A percentile compares a stretch with the other conserved stretches of the same genome.
phyloP scores from a whole-genome alignment of 176 grass and related monocot genomes.

The Pontederia crassipes region DNA sequence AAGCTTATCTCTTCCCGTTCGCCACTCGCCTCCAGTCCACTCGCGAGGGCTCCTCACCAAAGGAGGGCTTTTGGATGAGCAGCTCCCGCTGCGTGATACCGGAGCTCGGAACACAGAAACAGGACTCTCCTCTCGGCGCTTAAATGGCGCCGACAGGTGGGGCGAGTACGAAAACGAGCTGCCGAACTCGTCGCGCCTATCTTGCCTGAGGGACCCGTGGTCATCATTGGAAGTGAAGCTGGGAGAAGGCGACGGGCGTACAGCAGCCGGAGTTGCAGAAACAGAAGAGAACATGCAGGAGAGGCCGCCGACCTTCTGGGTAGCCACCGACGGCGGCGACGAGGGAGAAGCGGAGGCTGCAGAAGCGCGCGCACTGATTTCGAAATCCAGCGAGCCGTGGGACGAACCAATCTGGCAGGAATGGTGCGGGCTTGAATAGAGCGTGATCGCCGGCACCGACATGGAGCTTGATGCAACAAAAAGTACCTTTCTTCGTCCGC shows the following conservation, averaged over 20 bases:
- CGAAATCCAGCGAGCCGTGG: constrained; percentile 29
- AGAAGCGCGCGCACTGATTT: constrained; percentile 20
- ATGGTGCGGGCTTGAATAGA: constrained; percentile 40
- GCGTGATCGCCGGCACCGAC: constrained; percentile 57
- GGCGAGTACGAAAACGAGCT: constrained; percentile 26
- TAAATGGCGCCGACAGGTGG: constrained; percentile 41
- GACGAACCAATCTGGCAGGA: constrained; percentile 21
- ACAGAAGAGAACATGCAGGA: constrained; percentile 76
- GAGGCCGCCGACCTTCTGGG: constrained; percentile 46
- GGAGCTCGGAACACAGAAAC: constrained; percentile 29
- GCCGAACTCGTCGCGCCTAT: constrained; percentile 46
- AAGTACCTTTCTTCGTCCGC: too few species aligned
- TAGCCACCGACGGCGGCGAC: constrained; percentile 23
- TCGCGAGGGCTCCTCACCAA: constrained; percentile 23
- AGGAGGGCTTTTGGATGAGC: constrained; percentile 44
- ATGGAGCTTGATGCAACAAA: too few species aligned
- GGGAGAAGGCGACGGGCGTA: constrained; percentile 14
- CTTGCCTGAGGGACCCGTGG: constrained; percentile 44
- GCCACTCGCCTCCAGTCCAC: constrained; percentile 21
- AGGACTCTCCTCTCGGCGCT: constrained; percentile 43
- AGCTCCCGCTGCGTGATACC: constrained; percentile 24
- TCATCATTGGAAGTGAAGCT: constrained; percentile 10
- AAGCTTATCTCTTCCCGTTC: constrained; percentile 37
- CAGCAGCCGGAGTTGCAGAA: too few species aligned
- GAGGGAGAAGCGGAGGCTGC: constrained; percentile 26